Evolutionary conservation across 169 alveolate species (phyloP).

Genomic region (Cryptosporidium ubiquitum): DNA sequence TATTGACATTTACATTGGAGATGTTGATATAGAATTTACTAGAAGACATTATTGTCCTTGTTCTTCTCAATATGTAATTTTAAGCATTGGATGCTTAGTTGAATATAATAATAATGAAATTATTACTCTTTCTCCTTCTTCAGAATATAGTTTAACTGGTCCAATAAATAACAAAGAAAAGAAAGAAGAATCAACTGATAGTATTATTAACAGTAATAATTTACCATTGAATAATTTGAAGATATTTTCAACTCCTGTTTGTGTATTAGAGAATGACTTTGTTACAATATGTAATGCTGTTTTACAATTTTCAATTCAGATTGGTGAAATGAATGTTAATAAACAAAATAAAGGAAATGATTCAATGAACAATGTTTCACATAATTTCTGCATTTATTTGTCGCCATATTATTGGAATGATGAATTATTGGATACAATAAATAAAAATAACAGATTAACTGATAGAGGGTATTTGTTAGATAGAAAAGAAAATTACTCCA

Average conservation of each 20-base stretch:
- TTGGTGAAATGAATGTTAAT: neutral
- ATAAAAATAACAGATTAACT: neutral
- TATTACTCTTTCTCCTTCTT: conserved; percentile 26
- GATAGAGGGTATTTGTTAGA: neutral
- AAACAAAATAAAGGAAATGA: neutral
- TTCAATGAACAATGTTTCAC: neutral
- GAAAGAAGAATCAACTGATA: neutral
- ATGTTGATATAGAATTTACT: conserved; percentile 70
- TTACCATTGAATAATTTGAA: conserved; percentile 49
- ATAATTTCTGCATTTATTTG: conserved; percentile 54
- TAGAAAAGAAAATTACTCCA: neutral
- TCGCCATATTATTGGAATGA: conserved; percentile 41
- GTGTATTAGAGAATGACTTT: conserved; percentile 53
- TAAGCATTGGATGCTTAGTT: conserved; percentile 35
- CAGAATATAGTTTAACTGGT: conserved; percentile 13
- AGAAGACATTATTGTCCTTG: conserved; percentile 74
- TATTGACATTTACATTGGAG: conserved; percentile 61
- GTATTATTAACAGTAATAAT: neutral
- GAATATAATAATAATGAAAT: conserved; percentile 40
- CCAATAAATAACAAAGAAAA: neutral
- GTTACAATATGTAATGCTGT: conserved; percentile 37
- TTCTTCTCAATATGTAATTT: conserved; percentile 44
- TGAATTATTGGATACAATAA: neutral
- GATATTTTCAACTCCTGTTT: conserved; percentile 43
- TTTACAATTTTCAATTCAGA: conserved; percentile 13